phyloP scores from a whole-genome alignment of 108 stramenopile genomes.

The Nitzschia putrida region DNA sequence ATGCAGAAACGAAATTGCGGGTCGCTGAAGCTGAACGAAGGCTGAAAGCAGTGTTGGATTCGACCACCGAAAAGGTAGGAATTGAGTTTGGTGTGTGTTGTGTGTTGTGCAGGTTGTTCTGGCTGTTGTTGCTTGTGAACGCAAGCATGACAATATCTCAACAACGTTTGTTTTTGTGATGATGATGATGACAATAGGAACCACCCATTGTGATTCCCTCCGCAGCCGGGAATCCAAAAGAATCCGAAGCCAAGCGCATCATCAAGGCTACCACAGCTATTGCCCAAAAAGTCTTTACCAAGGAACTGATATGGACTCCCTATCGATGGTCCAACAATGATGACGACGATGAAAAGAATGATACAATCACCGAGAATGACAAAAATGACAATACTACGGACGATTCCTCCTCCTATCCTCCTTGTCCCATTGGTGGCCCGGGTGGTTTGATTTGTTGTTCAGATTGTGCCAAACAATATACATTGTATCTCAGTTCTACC shows the following conservation, averaged over 20 bases:
- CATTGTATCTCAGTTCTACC: slow-evolving; percentile 36
- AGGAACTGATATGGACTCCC: slow-evolving; percentile 32
- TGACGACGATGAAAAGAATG: neutral
- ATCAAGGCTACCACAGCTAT: neutral
- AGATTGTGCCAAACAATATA: slow-evolving; percentile 63
- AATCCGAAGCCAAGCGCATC: neutral
- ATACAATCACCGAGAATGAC: neutral
- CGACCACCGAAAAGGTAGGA: slow-evolving; percentile 18
- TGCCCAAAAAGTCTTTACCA: slow-evolving; percentile 22
- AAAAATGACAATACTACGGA: neutral
- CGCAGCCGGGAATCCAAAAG: too few species aligned
- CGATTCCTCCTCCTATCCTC: too few species aligned
- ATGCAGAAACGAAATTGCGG: slow-evolving; percentile 8
- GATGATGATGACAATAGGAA: too few species aligned
- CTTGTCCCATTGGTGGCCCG: slow-evolving; percentile 81
- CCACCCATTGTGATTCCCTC: too few species aligned
- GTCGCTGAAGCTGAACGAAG: slow-evolving; percentile 19
- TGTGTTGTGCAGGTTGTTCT: neutral
- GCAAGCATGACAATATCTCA: too few species aligned
- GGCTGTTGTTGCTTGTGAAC: too few species aligned
- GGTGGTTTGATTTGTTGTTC: slow-evolving; percentile 84
- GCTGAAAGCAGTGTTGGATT: slow-evolving; percentile 18
- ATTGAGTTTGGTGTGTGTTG: too few species aligned
- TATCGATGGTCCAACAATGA: slow-evolving; percentile 2
- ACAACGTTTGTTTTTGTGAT: too few species aligned